These are phyloP conservation scores for Aristolochia californica DNA, from an alignment of 164 flowering plant species.

Conservation along the genomic window DNA sequence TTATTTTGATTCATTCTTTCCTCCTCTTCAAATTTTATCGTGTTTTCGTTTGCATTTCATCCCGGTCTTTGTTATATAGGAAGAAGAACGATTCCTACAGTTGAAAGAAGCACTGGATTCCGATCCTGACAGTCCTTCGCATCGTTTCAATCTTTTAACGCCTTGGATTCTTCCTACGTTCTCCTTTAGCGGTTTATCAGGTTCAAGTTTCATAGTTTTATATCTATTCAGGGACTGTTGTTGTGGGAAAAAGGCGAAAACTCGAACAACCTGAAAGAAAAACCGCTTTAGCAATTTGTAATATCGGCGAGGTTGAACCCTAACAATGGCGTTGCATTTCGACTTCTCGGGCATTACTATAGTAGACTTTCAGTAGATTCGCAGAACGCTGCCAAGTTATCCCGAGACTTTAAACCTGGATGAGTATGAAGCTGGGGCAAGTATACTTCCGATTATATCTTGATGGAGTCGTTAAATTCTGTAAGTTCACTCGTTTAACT, in stretches of 20 bases:
- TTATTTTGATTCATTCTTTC: background rate
- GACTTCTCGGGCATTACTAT: conserved; percentile 68
- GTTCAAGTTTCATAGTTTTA: background rate
- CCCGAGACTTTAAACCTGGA: conserved; percentile 62
- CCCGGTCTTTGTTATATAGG: conserved; percentile 2
- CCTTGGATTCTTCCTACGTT: background rate
- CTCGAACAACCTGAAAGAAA: conserved; percentile 18
- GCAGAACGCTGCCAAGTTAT: conserved; percentile 73
- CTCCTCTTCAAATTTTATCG: background rate
- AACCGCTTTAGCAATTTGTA: conserved; percentile 74
- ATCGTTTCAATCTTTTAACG: conserved; percentile 36
- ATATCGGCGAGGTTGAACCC: conserved; percentile 67
- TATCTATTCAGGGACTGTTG: conserved; percentile 35
- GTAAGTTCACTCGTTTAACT: no score
- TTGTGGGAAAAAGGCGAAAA: conserved; percentile 55
- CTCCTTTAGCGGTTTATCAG: background rate
- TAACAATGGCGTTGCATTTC: conserved; percentile 53
- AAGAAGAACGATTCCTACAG: conserved; percentile 10
- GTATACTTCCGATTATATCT: background rate
- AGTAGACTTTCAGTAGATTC: conserved; percentile 23
- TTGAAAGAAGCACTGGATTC: conserved; percentile 32
- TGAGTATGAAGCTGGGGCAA: conserved; percentile 67
- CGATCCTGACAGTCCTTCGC: conserved; percentile 42
- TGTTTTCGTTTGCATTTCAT: background rate
- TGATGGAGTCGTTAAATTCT: background rate